Evolutionary conservation across 148 eudicot genomes (phyloP).

Genomic region (Silene uniflora): DNA sequence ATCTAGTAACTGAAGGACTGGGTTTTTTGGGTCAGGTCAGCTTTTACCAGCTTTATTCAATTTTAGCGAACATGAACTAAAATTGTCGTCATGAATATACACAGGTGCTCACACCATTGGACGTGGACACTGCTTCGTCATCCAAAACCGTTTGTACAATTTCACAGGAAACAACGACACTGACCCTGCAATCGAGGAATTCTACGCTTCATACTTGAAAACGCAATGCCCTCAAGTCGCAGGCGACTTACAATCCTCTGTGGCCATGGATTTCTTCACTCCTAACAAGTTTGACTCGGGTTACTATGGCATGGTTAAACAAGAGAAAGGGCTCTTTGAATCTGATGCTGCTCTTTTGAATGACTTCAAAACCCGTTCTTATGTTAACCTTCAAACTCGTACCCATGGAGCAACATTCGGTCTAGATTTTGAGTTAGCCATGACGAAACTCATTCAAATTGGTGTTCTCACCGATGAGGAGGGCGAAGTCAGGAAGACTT

Average conservation of each 20-base stretch:
- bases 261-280: conserved; percentile 40
- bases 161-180: conserved; percentile 13
- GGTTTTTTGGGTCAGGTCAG: not conserved
- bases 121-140: conserved; percentile 31
- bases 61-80: not conserved
- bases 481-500: conserved; percentile 32
- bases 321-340: conserved; percentile 39
- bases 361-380: conserved; percentile 27
- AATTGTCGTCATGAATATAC: not conserved
- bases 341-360: conserved; percentile 48
- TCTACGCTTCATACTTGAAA: conserved; percentile 14
- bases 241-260: conserved; percentile 15
- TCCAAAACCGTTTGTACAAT: conserved; percentile 21
- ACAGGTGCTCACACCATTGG: conserved; percentile 29
- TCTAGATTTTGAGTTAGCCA: conserved; percentile 34
- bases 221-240: conserved; percentile 11
- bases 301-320: conserved; percentile 33
- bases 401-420: conserved; percentile 30
- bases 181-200: conserved; percentile 14
- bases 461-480: conserved; percentile 21
- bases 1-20: too few relatives aligned
- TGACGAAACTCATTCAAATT: conserved; percentile 24
- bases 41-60: not conserved
- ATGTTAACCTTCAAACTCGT: conserved; percentile 26
- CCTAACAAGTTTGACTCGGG: conserved; percentile 28